These are phyloP conservation scores for Zygoascus tannicola DNA, from an alignment of 805 yeast genomes.

Conservation along the genomic window DNA sequence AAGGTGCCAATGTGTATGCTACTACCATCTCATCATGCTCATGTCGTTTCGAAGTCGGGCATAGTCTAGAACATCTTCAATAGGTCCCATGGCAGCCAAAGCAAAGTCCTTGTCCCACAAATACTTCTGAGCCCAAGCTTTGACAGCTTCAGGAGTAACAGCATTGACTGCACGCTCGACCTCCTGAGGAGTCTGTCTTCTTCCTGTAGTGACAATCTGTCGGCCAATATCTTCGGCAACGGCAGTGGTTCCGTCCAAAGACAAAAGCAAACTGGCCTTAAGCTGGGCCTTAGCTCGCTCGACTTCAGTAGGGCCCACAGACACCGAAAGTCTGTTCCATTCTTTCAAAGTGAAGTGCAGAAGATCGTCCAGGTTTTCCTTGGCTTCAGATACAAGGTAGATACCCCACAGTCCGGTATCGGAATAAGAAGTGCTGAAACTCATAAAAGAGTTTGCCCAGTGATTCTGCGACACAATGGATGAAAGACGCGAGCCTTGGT, in stretches of 20 bases:
- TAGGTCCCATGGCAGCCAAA: slow-evolving; percentile 84
- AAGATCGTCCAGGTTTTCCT: slow-evolving; percentile 53
- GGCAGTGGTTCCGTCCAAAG: slow-evolving; percentile 91
- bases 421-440: slow-evolving; percentile 92
- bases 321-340: slow-evolving; percentile 78
- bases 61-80: slow-evolving; percentile 60
- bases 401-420: slow-evolving; percentile 98
- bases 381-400: slow-evolving; percentile 76
- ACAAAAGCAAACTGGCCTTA: slow-evolving; percentile 80
- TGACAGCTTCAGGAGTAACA: slow-evolving; percentile 70
- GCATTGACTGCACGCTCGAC: slow-evolving; percentile 66
- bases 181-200: slow-evolving; percentile 61
- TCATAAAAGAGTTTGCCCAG: slow-evolving; percentile 89
- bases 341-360: slow-evolving; percentile 71
- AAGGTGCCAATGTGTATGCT: slow-evolving; percentile 1
- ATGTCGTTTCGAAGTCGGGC: slow-evolving; percentile 45
- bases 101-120: slow-evolving; percentile 73
- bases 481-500: slow-evolving; percentile 80
- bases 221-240: slow-evolving; percentile 97
- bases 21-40: slow-evolving; percentile 32
- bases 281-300: slow-evolving; percentile 91
- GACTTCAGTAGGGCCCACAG: slow-evolving; percentile 79
- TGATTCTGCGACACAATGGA: slow-evolving; percentile 49
- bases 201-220: slow-evolving; percentile 91
- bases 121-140: slow-evolving; percentile 80